These are phyloP conservation scores for Spiraea crenata DNA, from an alignment of 331 rosid species.

Conservation along the genomic window DNA sequence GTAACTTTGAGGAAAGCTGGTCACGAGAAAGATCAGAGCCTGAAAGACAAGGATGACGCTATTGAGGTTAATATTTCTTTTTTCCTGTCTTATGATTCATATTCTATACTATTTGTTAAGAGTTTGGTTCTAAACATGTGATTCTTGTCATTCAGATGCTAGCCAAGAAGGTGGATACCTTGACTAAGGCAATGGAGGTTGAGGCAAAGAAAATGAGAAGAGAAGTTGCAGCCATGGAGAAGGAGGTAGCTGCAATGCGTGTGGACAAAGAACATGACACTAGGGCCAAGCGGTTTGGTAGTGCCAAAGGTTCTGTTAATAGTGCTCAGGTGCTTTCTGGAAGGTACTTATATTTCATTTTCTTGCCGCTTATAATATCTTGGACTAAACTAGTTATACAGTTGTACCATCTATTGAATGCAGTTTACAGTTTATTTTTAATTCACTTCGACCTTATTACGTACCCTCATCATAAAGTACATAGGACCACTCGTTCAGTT, in stretches of 20 bases:
- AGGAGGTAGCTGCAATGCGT: conserved; percentile 99
- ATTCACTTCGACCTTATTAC: not conserved
- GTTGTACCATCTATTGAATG: conserved; percentile 9
- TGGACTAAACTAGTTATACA: not conserved
- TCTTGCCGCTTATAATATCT: conserved; percentile 17
- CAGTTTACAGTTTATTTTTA: conserved; percentile 2
- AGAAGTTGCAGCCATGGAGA: conserved; percentile 97
- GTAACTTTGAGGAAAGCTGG: conserved; percentile 84
- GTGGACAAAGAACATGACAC: conserved; percentile 88
- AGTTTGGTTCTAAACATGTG: conserved; percentile 15
- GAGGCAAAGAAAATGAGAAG: conserved; percentile 99
- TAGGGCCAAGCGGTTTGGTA: conserved; percentile 81
- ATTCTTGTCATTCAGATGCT: conserved; percentile 59
- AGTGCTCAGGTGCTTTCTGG: conserved; percentile 86
- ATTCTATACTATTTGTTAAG: conserved; percentile 12
- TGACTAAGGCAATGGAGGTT: conserved; percentile 99
- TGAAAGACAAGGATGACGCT: conserved; percentile 95
- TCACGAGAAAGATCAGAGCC: conserved; percentile 96
- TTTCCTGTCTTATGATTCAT: conserved; percentile 7
- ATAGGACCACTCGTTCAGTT: not conserved
- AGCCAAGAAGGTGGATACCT: conserved; percentile 96
- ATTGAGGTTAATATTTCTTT: conserved; percentile 64
- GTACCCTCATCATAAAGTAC: not conserved
- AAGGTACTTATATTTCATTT: conserved; percentile 51
- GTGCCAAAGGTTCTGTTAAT: conserved; percentile 64